These are phyloP conservation scores for Tricholoma hemisulphureum DNA, from an alignment of 768 basidiomycete genomes.

Conservation along the genomic window DNA sequence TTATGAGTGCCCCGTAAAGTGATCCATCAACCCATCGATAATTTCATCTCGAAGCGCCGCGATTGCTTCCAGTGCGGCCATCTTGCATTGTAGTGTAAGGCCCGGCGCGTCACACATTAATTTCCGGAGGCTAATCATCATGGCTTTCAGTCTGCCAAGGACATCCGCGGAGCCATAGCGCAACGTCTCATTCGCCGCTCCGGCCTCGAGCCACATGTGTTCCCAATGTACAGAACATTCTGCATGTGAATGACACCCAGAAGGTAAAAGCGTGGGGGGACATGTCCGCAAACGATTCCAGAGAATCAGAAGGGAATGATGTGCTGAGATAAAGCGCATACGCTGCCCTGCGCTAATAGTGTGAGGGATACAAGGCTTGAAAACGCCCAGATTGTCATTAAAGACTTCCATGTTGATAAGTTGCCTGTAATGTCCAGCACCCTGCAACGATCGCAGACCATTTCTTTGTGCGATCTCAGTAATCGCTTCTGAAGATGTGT, in stretches of 20 bases:
- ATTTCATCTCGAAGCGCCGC: constrained; percentile 39
- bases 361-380: constrained; percentile 30
- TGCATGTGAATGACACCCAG: constrained; percentile 48
- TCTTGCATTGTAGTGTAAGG: constrained; percentile 42
- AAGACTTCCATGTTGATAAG: constrained; percentile 33
- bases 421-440: constrained; percentile 55
- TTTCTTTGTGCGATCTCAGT: constrained; percentile 46
- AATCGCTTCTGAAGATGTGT: constrained; percentile 46
- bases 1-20: constrained; percentile 32
- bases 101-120: constrained; percentile 30
- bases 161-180: constrained; percentile 52
- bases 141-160: constrained; percentile 50
- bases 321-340: constrained; percentile 55
- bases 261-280: constrained; percentile 42
- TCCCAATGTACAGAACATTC: constrained; percentile 52
- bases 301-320: constrained; percentile 48
- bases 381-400: constrained; percentile 3
- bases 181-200: constrained; percentile 46
- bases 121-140: constrained; percentile 40
- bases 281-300: constrained; percentile 53
- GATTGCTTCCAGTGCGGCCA: constrained; percentile 45
- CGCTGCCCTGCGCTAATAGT: constrained; percentile 35
- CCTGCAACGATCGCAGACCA: constrained; percentile 38
- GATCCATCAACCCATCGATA: constrained; percentile 35
- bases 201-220: constrained; percentile 50